These are phyloP conservation scores for Penicillium crystallinum DNA, from an alignment of 495 filamentous ascomycete genomes.

Conservation along the genomic window DNA sequence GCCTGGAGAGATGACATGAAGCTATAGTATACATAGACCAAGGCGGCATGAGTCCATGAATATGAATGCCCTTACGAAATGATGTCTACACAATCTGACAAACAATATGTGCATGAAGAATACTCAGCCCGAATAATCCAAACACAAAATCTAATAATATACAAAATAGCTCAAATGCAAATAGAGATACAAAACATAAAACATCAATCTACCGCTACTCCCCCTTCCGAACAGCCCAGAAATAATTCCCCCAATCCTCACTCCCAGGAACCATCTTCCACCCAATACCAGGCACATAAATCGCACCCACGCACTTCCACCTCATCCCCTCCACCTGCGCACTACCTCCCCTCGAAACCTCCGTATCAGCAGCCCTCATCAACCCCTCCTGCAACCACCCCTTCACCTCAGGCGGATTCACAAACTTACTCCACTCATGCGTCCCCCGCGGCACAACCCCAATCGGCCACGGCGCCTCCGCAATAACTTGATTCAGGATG, in stretches of 20 bases:
- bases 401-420: conserved; percentile 78
- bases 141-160: background rate
- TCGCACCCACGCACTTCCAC: conserved; percentile 63
- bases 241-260: conserved; percentile 93
- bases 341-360: conserved; percentile 46
- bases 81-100: background rate
- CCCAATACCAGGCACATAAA: conserved; percentile 85
- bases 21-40: background rate
- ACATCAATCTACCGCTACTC: conserved; percentile 19
- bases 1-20: no score
- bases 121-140: no score
- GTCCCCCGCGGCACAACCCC: conserved; percentile 86
- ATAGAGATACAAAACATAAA: background rate
- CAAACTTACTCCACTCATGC: conserved; percentile 93
- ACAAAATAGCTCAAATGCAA: conserved; percentile 5
- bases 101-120: no score
- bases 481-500: conserved; percentile 85
- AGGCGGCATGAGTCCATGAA: background rate
- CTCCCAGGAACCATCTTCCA: conserved; percentile 82
- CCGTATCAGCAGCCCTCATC: conserved; percentile 38
- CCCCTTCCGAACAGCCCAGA: conserved; percentile 77
- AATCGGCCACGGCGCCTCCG: conserved; percentile 72
- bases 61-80: background rate
- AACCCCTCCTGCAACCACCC: conserved; percentile 49
- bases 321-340: conserved; percentile 44